Evolutionary conservation across 441 rosid genomes (phyloP), one percentile per base, ranked within the genome.

Genomic region (Theobroma grandiflorum): DNA sequence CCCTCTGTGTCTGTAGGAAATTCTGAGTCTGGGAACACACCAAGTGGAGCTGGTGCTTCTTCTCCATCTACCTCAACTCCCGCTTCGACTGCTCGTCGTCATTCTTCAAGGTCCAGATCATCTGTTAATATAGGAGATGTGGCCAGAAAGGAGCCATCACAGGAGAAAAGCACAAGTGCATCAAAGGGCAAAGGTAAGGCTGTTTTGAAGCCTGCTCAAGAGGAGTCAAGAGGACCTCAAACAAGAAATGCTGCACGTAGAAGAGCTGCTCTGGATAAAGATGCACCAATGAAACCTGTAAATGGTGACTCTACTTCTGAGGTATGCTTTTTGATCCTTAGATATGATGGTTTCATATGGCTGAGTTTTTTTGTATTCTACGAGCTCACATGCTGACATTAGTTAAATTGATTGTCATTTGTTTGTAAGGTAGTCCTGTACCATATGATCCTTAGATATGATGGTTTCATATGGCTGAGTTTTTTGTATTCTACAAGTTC

Each of bases 161-260:
- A 77, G 80, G 99, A 93, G 86, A 96, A 92, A 87, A 85, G 89
- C 80, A 76, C 93, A 73, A 89, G 89, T 89, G 88, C 97, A 58
- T 94, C 97, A 0, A 97, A 94, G 87, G 99, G 96, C 58, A 97
- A 97, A 89, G 99, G 99, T 78, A 97, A 96, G 89, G 98, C 98
- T 81, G 97, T 97, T 83, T 81, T 96, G 89, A 97, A 93, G 88
- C 86, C 93, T 72, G 86, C 90, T 67, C 98, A 85, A 68, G 96
- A 88, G 73, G 99, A 91, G 79, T 84, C 86, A 26, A 91, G 91
- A 85, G 97, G 98, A 78, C 99, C 99, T 79, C 97, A 94, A 88
- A 97, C 99, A 57, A 94, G 99, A 89, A 97, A 90, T 88, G 91
- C 94, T 76, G 72, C 93, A 85, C 98, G 94, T 74, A 94, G 96